A percentile compares a stretch with the other conserved stretches of the same genome.
phyloP scores from a whole-genome alignment of 176 grass and related monocot genomes.

The Themeda triandra region DNA sequence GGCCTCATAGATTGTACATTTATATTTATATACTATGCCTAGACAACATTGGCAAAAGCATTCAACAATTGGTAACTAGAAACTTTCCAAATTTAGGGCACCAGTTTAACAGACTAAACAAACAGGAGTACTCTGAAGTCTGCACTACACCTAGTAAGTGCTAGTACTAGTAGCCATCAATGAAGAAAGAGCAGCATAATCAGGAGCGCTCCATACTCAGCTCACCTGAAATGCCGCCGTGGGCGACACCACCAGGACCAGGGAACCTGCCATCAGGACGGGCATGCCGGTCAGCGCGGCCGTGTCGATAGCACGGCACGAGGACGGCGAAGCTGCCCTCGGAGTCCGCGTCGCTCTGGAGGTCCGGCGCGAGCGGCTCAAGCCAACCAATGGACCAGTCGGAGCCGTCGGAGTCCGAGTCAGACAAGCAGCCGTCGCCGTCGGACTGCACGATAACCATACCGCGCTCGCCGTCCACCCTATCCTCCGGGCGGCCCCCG shows the following conservation, averaged over 20 bases:
- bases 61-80: not conserved
- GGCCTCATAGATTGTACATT: not conserved
- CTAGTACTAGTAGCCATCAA: not conserved
- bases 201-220: no score
- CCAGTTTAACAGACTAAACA: not conserved
- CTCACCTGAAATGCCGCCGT: constrained; percentile 34
- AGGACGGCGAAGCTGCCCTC: constrained; percentile 77
- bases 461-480: constrained; percentile 50
- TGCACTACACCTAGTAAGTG: not conserved
- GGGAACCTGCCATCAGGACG: constrained; percentile 8
- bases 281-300: constrained; percentile 10
- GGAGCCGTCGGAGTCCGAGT: constrained; percentile 60
- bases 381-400: constrained; percentile 88
- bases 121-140: no score
- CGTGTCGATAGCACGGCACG: constrained; percentile 60
- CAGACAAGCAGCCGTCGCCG: constrained; percentile 41
- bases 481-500: constrained; percentile 15
- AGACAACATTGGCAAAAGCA: not conserved
- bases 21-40: not conserved
- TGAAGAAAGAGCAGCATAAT: not conserved
- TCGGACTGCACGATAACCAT: constrained; percentile 78
- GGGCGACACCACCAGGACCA: not conserved
- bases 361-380: constrained; percentile 61
- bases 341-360: constrained; percentile 50
- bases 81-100: constrained; percentile 9